Percentiles rank a stretch among this genome's conserved stretches.
These are phyloP conservation scores for Petrea volubilis DNA, from an alignment of 257 asterid species.

Conservation along the genomic window DNA sequence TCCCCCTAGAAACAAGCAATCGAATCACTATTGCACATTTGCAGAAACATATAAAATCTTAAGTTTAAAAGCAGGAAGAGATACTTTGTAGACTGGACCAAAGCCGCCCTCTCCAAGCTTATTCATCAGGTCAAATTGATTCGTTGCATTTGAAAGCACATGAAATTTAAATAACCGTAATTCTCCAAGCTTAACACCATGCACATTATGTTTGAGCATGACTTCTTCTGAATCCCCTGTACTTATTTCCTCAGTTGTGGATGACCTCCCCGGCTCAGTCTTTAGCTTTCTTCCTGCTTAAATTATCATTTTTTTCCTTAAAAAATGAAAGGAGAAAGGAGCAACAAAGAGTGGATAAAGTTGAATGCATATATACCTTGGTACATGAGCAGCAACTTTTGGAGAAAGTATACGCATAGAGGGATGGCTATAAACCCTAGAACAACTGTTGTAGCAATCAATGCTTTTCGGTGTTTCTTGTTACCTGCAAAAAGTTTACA, in stretches of 20 bases:
- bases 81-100: constrained; percentile 36
- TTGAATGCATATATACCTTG: constrained; percentile 7
- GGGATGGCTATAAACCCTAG: background rate
- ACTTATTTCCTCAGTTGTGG: background rate
- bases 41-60: background rate
- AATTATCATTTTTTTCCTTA: too few species aligned
- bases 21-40: background rate
- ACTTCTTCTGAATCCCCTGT: background rate
- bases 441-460: background rate
- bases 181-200: constrained; percentile 23
- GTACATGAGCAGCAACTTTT: background rate
- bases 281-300: constrained; percentile 14
- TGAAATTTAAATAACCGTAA: constrained; percentile 18
- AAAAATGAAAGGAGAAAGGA: background rate
- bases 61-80: background rate
- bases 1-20: constrained; percentile 26
- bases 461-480: constrained; percentile 4
- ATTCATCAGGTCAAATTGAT: background rate
- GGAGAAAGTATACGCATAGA: background rate
- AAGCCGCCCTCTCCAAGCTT: constrained; percentile 40
- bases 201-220: background rate
- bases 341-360: too few species aligned
- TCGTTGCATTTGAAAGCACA: constrained; percentile 25
- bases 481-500: background rate
- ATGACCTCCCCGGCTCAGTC: too few species aligned